phyloP scores from a whole-genome alignment of 2,329 filamentous ascomycete genomes.

The Emmonsia crescens region DNA sequence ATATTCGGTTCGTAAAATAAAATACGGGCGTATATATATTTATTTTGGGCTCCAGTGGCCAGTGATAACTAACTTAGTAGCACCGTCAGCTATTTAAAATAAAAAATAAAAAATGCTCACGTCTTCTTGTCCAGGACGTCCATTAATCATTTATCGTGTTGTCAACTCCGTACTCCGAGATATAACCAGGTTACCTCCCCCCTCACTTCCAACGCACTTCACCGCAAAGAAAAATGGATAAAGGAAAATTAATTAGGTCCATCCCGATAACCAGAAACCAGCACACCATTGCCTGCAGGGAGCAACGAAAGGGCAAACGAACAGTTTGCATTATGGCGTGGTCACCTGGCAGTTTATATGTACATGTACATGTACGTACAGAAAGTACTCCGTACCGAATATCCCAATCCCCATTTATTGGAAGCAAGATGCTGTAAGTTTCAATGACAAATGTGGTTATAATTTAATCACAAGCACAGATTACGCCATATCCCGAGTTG shows the following conservation, averaged over 20 bases:
- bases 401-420: neutral
- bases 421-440: neutral
- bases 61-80: too few species aligned
- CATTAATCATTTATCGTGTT: neutral
- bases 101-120: too few species aligned
- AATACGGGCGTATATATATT: too few species aligned
- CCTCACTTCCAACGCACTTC: neutral
- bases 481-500: neutral
- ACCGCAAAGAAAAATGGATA: neutral
- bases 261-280: slow-evolving; percentile 1
- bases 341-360: neutral
- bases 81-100: neutral
- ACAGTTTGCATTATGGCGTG: neutral
- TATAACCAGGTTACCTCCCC: neutral
- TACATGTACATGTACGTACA: neutral
- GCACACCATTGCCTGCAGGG: neutral
- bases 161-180: neutral
- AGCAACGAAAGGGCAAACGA: neutral
- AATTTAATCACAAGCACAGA: neutral
- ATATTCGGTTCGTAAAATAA: neutral
- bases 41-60: neutral
- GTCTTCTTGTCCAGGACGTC: neutral
- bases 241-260: neutral
- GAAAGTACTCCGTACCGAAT: neutral
- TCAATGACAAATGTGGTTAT: neutral